Percentiles rank a stretch among this genome's conserved stretches.
Conservation (phyloP, 2,329 filamentous ascomycete genomes). For the Exophiala xenobiotica region DNA sequence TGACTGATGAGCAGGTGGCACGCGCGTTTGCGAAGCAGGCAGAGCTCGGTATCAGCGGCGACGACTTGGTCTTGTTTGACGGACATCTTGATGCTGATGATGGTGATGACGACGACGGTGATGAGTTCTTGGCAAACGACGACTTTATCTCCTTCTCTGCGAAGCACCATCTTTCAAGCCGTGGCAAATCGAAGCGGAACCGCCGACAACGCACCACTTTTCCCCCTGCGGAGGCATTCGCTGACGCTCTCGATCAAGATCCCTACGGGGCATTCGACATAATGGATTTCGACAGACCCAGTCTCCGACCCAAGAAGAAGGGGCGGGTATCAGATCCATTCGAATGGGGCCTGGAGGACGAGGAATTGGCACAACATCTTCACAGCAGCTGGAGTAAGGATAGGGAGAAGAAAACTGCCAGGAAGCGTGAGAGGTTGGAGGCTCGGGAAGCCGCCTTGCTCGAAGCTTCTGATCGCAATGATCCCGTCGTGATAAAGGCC, state of each 20-base stretch:
- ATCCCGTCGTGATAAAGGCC: constrained; percentile 65
- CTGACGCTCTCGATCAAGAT: constrained; percentile 58
- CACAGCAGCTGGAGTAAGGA: constrained; percentile 65
- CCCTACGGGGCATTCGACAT: constrained; percentile 73
- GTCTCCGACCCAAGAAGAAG: constrained; percentile 64
- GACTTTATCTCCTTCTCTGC: constrained; percentile 28
- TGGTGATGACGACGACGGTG: constrained; percentile 35
- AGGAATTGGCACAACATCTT: constrained; percentile 63
- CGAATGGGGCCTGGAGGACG: constrained; percentile 57
- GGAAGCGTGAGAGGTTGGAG: constrained; percentile 68
- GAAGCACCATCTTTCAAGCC: constrained; percentile 28
- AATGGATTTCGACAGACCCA: constrained; percentile 77
- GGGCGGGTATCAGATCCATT: constrained; percentile 57
- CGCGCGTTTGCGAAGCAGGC: constrained; percentile 61
- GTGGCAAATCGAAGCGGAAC: constrained; percentile 29
- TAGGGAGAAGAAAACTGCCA: constrained; percentile 67
- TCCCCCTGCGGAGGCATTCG: constrained; percentile 56
- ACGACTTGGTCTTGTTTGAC: constrained; percentile 60
- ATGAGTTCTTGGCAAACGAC: constrained; percentile 25
- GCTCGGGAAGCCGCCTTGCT: constrained; percentile 66
- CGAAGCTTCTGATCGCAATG: constrained; percentile 52
- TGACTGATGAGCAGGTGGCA: constrained; percentile 63
- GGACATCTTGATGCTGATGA: constrained; percentile 45
- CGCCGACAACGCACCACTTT: constrained; percentile 41
- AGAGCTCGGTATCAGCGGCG: constrained; percentile 61